These are phyloP conservation scores for Ceriops tagal DNA, from an alignment of 345 rosid species.

Conservation along the genomic window DNA sequence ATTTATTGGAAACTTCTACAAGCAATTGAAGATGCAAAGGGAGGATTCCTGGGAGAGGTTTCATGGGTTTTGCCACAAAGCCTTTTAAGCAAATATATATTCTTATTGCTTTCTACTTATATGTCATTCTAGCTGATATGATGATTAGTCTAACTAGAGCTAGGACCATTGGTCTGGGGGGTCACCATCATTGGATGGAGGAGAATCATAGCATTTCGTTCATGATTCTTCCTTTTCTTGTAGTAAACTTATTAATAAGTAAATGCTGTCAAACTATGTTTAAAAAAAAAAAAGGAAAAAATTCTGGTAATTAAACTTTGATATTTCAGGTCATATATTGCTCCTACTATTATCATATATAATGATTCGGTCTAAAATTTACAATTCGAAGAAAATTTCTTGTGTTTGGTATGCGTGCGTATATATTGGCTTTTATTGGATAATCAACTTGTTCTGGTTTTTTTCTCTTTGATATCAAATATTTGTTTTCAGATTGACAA, in stretches of 20 bases:
- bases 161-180: constrained; percentile 23
- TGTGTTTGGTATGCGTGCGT: no score
- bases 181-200: not conserved
- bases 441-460: no score
- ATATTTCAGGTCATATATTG: no score
- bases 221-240: constrained; percentile 9
- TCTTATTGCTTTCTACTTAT: not conserved
- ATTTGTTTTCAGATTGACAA: no score
- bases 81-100: constrained; percentile 18
- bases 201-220: constrained; percentile 5
- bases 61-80: constrained; percentile 47
- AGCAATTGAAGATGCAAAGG: constrained; percentile 69
- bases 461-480: no score
- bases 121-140: not conserved
- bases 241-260: not conserved
- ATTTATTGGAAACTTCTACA: constrained; percentile 62
- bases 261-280: constrained; percentile 9
- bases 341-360: no score
- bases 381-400: no score
- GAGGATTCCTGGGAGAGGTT: constrained; percentile 57
- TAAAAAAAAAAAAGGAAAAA: no score
- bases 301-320: no score
- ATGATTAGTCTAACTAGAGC: constrained; percentile 2
- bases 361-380: no score
- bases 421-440: no score